A percentile compares a stretch with the other conserved stretches of the same genome.
Evolutionary conservation across 2,329 filamentous ascomycete genomes (phyloP).

Genomic region (Aspergillus arachidicola): DNA sequence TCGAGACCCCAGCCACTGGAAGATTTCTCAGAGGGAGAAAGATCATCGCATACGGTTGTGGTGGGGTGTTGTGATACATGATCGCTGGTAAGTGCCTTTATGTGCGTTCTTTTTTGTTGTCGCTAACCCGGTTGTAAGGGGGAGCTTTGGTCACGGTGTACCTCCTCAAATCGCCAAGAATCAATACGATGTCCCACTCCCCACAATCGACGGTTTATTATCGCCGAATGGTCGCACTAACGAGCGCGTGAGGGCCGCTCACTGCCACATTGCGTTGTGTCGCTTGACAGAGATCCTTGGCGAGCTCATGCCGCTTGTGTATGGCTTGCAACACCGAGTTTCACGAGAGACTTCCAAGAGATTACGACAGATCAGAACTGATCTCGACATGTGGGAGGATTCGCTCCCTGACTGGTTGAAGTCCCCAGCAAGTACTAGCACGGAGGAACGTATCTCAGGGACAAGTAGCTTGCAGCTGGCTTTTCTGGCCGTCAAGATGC

Average conservation of each 20-base stretch:
- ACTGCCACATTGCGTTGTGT: constrained; percentile 58
- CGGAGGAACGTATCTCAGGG: constrained; percentile 40
- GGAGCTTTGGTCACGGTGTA: constrained; percentile 59
- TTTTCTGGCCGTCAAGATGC: constrained; percentile 51
- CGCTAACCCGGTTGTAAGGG: constrained; percentile 38
- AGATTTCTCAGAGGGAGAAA: constrained; percentile 54
- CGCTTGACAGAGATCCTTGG: constrained; percentile 51
- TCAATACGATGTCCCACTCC: constrained; percentile 60
- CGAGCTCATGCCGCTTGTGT: constrained; percentile 49
- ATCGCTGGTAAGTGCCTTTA: constrained; percentile 49
- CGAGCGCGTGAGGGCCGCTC: constrained; percentile 49
- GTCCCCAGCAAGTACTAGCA: constrained; percentile 32
- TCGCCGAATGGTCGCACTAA: constrained; percentile 37
- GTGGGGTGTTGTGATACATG: constrained; percentile 61
- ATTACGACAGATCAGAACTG: constrained; percentile 48
- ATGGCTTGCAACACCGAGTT: constrained; percentile 47
- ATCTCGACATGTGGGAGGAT: constrained; percentile 50
- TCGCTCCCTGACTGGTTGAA: constrained; percentile 48
- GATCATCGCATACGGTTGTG: constrained; percentile 55
- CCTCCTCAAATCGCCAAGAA: constrained; percentile 56
- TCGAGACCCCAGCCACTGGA: constrained; percentile 57
- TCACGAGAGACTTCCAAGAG: constrained; percentile 49
- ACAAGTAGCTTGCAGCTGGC: constrained; percentile 49
- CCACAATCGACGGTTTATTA: constrained; percentile 48
- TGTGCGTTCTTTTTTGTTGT: neutral